These are phyloP conservation scores for Verticillium albo-atrum DNA, from an alignment of 2,329 filamentous ascomycete species.

Conservation along the genomic window DNA sequence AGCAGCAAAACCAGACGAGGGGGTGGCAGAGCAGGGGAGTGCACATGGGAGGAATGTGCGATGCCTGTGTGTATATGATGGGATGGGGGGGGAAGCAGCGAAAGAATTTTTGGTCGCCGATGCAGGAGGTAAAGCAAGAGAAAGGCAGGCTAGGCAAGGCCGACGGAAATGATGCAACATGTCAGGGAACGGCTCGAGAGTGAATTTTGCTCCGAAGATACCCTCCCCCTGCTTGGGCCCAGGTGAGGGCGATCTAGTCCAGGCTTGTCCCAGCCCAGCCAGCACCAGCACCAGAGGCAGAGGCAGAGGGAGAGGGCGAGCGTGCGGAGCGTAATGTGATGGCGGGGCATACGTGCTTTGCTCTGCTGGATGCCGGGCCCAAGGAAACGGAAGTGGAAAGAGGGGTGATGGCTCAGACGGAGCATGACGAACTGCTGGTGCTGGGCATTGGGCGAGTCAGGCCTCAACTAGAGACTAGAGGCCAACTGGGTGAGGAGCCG, in stretches of 20 bases:
- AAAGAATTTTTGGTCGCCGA: constrained; percentile 6
- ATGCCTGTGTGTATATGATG: constrained; percentile 4
- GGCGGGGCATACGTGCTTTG: not conserved
- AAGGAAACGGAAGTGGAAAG: not conserved
- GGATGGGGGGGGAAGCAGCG: constrained; percentile 7
- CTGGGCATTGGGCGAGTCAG: constrained; percentile 11
- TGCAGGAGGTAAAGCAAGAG: constrained; percentile 7
- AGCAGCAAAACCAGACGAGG: not conserved
- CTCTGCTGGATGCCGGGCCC: not conserved
- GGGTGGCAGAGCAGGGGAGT: not conserved
- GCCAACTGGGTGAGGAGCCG: constrained; percentile 4
- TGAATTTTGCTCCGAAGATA: constrained; percentile 10
- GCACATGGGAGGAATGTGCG: not conserved
- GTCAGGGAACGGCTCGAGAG: constrained; percentile 1
- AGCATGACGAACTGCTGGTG: not conserved
- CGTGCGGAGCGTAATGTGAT: not conserved
- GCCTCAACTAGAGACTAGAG: constrained; percentile 10
- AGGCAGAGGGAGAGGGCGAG: too few relatives aligned
- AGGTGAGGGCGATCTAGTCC: constrained; percentile 7
- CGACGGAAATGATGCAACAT: not conserved
- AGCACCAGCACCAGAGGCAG: too few relatives aligned
- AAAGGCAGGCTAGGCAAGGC: constrained; percentile 6
- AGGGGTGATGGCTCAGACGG: not conserved
- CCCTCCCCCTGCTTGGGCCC: too few relatives aligned
- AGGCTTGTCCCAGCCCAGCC: not conserved